Base-by-base conservation (phyloP, 139 green algal species). In the Monoraphidium neglectum region DNA sequence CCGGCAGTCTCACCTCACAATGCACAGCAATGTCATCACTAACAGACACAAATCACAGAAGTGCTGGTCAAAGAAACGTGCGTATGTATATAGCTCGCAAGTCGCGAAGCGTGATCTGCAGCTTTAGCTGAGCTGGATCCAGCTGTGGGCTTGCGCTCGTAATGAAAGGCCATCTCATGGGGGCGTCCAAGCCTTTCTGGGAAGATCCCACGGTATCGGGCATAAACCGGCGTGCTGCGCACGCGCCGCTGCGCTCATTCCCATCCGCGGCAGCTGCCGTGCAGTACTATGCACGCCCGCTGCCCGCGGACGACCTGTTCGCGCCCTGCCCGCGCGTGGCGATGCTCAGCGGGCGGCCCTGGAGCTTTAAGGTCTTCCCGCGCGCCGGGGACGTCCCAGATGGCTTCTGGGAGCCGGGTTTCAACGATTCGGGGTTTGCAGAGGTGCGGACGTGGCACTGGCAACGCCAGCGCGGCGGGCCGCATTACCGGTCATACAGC, bases 191-290 rank as follows among this genome's bases (percentile, higher is more conserved):
- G 15, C 75, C 56, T 26, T 86, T 94, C 51, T 97, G 90, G 90
- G 86, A 96, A 77, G 92, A 94, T 47, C 93, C 92, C 0, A 40
- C 70, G 0, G 70, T 93, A 0, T 87, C 87, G 32, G 82, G 78
- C 23, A 87, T 93, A 35, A 95, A 96, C 81, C 91, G 90, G 36
- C 68, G 86, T 0, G 21, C 33, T 0, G 37, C 81, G 0, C 93
- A 96, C 57, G 86, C 86, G 2, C 83, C 88, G 1, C 78, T 96
- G 32, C 69, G 84, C 0, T 93, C 90, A 23, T 90, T 87, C 37
- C 72, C 37, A 0, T 77, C 77, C n/a, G 38, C 82, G 1, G 26
- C 61, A 0, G 24, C 68, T 21, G 84, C 86, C 15, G n/a, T 87
- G 10, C 10, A 64, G 0, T 79, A 80, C 2, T 69, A 87, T 36